Conservation (phyloP, 2,329 filamentous ascomycete genomes). For the Pseudogymnoascus sp. region DNA sequence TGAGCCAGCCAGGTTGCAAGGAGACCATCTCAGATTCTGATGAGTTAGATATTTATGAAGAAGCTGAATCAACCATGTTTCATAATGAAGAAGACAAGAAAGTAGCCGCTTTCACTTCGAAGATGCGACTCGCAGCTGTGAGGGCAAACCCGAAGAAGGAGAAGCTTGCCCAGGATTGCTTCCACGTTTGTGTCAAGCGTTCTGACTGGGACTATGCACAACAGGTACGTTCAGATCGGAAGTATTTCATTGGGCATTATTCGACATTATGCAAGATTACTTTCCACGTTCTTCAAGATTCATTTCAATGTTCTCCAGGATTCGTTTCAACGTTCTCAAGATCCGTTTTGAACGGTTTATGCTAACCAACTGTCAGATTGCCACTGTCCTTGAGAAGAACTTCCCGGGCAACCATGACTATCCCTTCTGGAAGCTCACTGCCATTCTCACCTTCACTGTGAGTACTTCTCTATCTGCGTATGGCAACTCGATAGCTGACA, state of each 20-base stretch:
- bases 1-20: conserved; percentile 17
- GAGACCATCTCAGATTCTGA: conserved; percentile 20
- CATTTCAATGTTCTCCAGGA: conserved; percentile 9
- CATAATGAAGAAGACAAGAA: conserved; percentile 18
- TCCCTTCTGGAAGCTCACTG: conserved; percentile 28
- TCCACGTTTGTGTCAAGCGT: conserved; percentile 25
- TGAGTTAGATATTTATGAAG: conserved; percentile 25
- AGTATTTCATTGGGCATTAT: neutral
- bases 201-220: conserved; percentile 27
- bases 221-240: conserved; percentile 17
- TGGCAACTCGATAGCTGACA: neutral
- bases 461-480: conserved; percentile 7
- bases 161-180: conserved; percentile 21
- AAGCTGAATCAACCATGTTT: conserved; percentile 21
- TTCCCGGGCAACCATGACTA: conserved; percentile 26
- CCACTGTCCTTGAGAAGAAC: conserved; percentile 27
- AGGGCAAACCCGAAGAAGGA: conserved; percentile 26
- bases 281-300: conserved; percentile 15
- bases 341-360: conserved; percentile 11
- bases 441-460: conserved; percentile 26
- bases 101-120: conserved; percentile 22
- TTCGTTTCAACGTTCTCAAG: conserved; percentile 10
- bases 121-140: conserved; percentile 24
- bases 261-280: neutral
- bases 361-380: conserved; percentile 16